Evolutionary conservation across 1,139 yeast genomes (phyloP), one percentile per base, ranked within the genome.

Genomic region (Yamadazyma sp.): DNA sequence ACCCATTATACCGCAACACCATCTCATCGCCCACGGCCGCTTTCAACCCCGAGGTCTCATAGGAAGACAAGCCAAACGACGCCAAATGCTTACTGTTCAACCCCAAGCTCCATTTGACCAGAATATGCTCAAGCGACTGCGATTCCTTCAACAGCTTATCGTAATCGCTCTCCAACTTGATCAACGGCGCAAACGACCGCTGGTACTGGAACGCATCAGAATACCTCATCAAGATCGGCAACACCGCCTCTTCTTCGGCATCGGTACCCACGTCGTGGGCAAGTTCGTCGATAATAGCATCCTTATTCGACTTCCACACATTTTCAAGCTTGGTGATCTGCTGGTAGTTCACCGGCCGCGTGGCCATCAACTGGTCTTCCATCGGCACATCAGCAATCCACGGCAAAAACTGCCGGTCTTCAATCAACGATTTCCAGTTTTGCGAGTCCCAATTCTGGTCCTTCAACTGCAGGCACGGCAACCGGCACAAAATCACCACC

Each of bases 1-100:
- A 61, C 17, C 82, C 86, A 26, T 66, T 66, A 51, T 82, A 81
- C 35, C 82, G 68, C 41, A 87, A 66, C 18, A 77, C 66, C 65
- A 89, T 79, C 57, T 83, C 92, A 60, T 88, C 96, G 33, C 97
- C 96, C 21, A 86, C 83, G 0, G 94, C 85, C n/a, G 87, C 82
- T 56, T 82, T 82, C 44, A 86, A 60, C 18, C 78, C 86, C 24
- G 77, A 70, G 8, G 77, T 64, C 53, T 87, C 96, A 54, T 74
- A 76, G 2, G 86, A 76, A 1, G 89, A 77, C 32, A 87, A 64
- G 0, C 78, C 62, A 51, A 89, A 89, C 3, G 86, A 76, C 0
- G 86, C 95, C 47, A 83, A 63, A 56, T 81, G 84, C 41, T 78
- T 70, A 46, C 78, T 78, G 51, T 82, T 82, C 33, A 81, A 64